Conservation (phyloP, 2,329 filamentous ascomycete species). For the Fusarium zealandicum region DNA sequence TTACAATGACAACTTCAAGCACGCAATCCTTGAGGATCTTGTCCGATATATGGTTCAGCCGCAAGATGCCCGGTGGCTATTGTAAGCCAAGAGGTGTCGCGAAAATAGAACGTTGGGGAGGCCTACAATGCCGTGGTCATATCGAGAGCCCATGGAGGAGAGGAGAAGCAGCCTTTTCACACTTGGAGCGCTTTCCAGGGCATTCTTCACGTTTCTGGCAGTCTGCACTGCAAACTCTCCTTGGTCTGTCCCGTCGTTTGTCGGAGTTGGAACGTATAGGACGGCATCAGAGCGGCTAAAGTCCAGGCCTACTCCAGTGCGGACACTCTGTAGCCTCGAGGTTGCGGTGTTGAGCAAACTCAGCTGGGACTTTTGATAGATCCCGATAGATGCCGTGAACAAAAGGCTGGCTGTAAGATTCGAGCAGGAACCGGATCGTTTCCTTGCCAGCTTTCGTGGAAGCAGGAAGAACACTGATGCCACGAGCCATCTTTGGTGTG, state of each 20-base stretch:
- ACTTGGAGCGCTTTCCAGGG: conserved; percentile 16
- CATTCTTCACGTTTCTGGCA: conserved; percentile 35
- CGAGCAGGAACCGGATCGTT: conserved; percentile 39
- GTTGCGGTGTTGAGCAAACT: conserved; percentile 37
- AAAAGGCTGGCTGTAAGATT: conserved; percentile 19
- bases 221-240: conserved; percentile 34
- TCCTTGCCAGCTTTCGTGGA: conserved; percentile 42
- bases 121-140: conserved; percentile 41
- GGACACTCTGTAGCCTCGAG: conserved; percentile 42
- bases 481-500: conserved; percentile 30
- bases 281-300: conserved; percentile 42
- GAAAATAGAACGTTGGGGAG: accelerated
- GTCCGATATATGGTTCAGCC: conserved; percentile 32
- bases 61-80: conserved; percentile 35
- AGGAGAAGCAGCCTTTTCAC: conserved; percentile 33
- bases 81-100: background rate
- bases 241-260: conserved; percentile 34
- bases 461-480: conserved; percentile 44
- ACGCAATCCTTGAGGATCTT: conserved; percentile 17
- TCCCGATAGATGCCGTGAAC: conserved; percentile 44
- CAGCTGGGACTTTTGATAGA: conserved; percentile 37
- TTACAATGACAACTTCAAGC: conserved; percentile 31
- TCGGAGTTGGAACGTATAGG: conserved; percentile 45
- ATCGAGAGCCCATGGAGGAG: conserved; percentile 43
- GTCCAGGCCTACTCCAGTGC: conserved; percentile 32